Percentiles rank a stretch among this genome's conserved stretches.
Evolutionary conservation across 805 yeast genomes (phyloP).

Genomic region (Candida sanyiensis): DNA sequence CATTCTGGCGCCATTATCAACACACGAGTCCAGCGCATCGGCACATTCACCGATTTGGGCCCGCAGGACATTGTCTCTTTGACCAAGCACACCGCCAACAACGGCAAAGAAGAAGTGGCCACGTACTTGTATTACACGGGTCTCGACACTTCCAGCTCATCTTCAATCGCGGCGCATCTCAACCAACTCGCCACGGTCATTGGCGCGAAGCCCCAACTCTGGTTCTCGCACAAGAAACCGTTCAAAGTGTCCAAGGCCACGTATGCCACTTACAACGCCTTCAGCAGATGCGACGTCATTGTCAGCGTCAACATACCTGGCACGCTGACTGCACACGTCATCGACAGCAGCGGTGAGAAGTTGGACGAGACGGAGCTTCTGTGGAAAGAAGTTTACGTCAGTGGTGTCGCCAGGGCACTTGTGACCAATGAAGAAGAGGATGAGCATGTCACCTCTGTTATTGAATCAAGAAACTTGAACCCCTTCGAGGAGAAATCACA

Average conservation of each 20-base stretch:
- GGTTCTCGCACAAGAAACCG: conserved; percentile 73
- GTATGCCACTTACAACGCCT: conserved; percentile 69
- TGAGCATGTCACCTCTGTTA: conserved; percentile 62
- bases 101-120: conserved; percentile 41
- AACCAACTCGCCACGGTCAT: conserved; percentile 63
- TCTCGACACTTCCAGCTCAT: conserved; percentile 67
- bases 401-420: conserved; percentile 71
- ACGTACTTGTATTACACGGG: conserved; percentile 74
- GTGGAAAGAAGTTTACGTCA: conserved; percentile 49
- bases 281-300: conserved; percentile 59
- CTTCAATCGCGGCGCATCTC: conserved; percentile 71
- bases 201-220: conserved; percentile 55
- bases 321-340: conserved; percentile 49
- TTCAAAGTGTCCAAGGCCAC: conserved; percentile 70
- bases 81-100: conserved; percentile 54
- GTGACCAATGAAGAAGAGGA: conserved; percentile 68
- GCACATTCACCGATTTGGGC: conserved; percentile 59
- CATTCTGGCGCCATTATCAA: conserved; percentile 52
- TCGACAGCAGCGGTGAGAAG: conserved; percentile 42
- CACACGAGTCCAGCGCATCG: conserved; percentile 58
- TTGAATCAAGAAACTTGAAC: conserved; percentile 77
- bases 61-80: conserved; percentile 67
- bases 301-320: conserved; percentile 77
- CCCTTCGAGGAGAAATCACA: conserved; percentile 53
- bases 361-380: conserved; percentile 43